Base-by-base conservation (phyloP, 2,329 filamentous ascomycete species). In the Cytospora chrysosperma region DNA sequence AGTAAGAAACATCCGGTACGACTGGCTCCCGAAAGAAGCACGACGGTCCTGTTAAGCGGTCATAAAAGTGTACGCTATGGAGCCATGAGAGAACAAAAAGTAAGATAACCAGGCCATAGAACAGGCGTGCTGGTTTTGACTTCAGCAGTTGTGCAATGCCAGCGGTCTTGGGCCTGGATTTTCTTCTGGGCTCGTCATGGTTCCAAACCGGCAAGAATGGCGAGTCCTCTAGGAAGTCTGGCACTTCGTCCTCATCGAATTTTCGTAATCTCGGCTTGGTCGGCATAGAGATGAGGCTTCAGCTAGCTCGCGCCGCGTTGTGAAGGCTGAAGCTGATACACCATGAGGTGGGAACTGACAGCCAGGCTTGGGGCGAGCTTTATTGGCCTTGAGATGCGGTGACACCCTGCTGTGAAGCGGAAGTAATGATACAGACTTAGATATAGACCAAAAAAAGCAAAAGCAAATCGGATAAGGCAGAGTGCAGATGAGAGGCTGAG, bases 181-280 rank as follows among this genome's bases (percentile, higher is more conserved):
- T 26, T 47, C 47, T 34, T 37, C 9, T 50, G 9, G 21, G 26
- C 12, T 27, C 40, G 10, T 17, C 21, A 21, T 55, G 27, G 49
- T 55, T 55, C 59, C 59, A 61, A 24, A 61, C 40, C 7, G 59
- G 59, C 37, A 61, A 15, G n/a, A 61, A 61, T 15, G 59, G 59
- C 3, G 59, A 61, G 28, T 61, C 15, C 28, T 61, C 59, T 21
- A 61, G 24, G 17, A 61, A 61, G n/a, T 55, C 59, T 17, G 59
- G 59, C 24, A 61, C 24, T 37, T 27, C 21, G 40, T 61, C 59
- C 51, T 61, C 59, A 7, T 61, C 59, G 7, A 43, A 8, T 28
- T 50, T 61, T 4, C 59, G 21, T 7, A 32, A 27, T 17, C n/a
- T 15, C 9, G 19, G 37, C 24, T 37, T 61, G 13, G 27, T 19